Evolutionary conservation across 1,139 yeast genomes (phyloP), one percentile per base, ranked within the genome.

Genomic region (Petasospora fabianii): DNA sequence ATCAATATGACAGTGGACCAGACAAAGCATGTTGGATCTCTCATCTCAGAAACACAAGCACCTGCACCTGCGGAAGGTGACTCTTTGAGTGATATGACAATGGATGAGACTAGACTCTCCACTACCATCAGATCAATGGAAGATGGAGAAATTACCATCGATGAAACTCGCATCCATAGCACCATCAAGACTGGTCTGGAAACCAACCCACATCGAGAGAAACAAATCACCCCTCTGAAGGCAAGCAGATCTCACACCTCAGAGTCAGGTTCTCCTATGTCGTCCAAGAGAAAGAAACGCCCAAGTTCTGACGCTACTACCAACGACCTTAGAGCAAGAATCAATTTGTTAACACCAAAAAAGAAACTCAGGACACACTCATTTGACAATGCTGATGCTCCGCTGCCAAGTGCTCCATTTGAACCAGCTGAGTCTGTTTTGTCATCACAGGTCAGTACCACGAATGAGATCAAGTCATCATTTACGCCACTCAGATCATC

Each of bases 231-330:
- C 4, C 56, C 55, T 3, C 39, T 51, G 48, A 48, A 46, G 35
- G 36, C 53, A 6, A 43, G 31, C 20, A 49, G 52, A 38, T 51
- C 54, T 2, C 56, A 50, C 26, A 54, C 56, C 5, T 49, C 54
- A 5, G 55, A 47, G 33, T 47, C 52, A 2, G 58, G 58, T 2
- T 51, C 56, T 2, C 58, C 58, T 10, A 47, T 46, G 33, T 51
- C 56, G 1, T 47, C 51, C 5, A 56, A 53, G 31, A 43, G 55
- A 16, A 51, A 47, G 27, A 27, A 21, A 9, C 21, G 30, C 4
- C 31, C 36, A n/a, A 42, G 35, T n/a, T 15, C 50, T 6, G 50
- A 48, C 5, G 11, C 13, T 2, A 30, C 21, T 3, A 42, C 51
- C 1, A 34, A 42, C 17, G 49, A 44, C 14, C 34, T 54, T 3